Evolutionary conservation across 2,329 filamentous ascomycete genomes (phyloP).

Genomic region (Bisporella sp.): DNA sequence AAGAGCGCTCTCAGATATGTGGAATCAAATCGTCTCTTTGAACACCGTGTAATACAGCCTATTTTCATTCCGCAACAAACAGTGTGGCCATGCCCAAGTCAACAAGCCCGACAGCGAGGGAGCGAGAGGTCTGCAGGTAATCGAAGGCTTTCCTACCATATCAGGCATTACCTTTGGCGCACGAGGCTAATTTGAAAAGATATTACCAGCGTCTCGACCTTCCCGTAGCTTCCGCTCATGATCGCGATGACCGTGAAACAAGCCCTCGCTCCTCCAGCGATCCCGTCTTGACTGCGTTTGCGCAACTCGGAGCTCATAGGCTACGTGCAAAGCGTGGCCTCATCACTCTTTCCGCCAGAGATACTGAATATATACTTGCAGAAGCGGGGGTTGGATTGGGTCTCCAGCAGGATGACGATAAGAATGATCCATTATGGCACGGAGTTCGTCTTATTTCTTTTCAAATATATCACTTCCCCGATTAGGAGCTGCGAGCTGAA

Average conservation of each 20-base stretch:
- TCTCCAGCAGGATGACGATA: slow-evolving; percentile 21
- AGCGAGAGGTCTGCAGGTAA: too few species aligned
- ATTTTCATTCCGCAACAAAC: too few species aligned
- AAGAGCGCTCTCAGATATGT: too few species aligned
- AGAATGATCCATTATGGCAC: slow-evolving; percentile 23
- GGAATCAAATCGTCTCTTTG: too few species aligned
- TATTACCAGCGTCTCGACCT: slow-evolving; percentile 14
- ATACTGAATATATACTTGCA: slow-evolving; percentile 20
- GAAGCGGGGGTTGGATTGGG: slow-evolving; percentile 19
- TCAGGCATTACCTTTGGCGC: too few species aligned
- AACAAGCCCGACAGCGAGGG: too few species aligned
- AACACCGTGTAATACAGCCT: too few species aligned
- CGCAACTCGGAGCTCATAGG: slow-evolving; percentile 43
- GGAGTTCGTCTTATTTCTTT: slow-evolving; percentile 2
- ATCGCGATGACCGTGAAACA: background rate
- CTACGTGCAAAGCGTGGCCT: slow-evolving; percentile 40
- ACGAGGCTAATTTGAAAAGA: slow-evolving; percentile 2
- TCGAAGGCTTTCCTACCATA: too few species aligned
- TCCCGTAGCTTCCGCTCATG: slow-evolving; percentile 1
- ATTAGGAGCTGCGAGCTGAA: too few species aligned
- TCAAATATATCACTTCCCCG: too few species aligned
- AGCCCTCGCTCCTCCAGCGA: slow-evolving; percentile 22
- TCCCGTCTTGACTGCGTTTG: slow-evolving; percentile 36
- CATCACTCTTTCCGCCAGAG: slow-evolving; percentile 29
- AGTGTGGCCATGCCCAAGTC: too few species aligned